phyloP scores from a whole-genome alignment of 139 green algal species.

The Pedinophyceae sp. region DNA sequence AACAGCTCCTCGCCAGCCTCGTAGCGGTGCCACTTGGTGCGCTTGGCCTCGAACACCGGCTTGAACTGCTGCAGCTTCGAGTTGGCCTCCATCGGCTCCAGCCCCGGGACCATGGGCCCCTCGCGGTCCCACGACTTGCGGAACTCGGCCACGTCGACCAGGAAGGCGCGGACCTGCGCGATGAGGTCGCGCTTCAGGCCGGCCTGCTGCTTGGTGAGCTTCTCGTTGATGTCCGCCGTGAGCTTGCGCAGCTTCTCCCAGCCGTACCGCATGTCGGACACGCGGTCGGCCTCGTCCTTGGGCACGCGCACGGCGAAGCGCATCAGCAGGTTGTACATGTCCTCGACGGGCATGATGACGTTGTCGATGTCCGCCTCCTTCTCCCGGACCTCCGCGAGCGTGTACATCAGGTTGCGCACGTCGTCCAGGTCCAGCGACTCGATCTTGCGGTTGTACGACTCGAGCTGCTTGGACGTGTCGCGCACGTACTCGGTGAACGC shows the following conservation, averaged over 20 bases:
- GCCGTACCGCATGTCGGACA: constrained; percentile 69
- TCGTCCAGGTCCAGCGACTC: constrained; percentile 48
- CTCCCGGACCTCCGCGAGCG: constrained; percentile 72
- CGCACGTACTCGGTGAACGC: constrained; percentile 68
- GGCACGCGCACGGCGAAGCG: constrained; percentile 74
- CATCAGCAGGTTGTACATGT: constrained; percentile 78
- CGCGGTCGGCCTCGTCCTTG: constrained; percentile 78
- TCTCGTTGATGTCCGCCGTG: constrained; percentile 57
- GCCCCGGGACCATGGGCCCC: constrained; percentile 68
- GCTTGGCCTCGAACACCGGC: constrained; percentile 64
- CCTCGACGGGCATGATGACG: constrained; percentile 75
- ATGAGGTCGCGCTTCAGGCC: constrained; percentile 81
- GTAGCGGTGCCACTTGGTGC: constrained; percentile 76
- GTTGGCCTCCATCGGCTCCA: constrained; percentile 78
- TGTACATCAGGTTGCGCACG: constrained; percentile 59
- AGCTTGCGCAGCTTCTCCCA: constrained; percentile 83
- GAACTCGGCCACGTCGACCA: constrained; percentile 59
- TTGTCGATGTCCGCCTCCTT: constrained; percentile 73
- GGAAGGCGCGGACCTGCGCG: constrained; percentile 73
- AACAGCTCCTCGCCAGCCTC: constrained; percentile 78
- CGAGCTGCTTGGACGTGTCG: constrained; percentile 62
- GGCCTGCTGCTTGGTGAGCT: constrained; percentile 46
- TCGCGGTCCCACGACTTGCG: constrained; percentile 62
- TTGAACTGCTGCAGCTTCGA: constrained; percentile 81
- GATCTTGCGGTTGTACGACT: constrained; percentile 26